Base-by-base conservation (phyloP, 2,329 filamentous ascomycete genomes). In the Phoma sp. region DNA sequence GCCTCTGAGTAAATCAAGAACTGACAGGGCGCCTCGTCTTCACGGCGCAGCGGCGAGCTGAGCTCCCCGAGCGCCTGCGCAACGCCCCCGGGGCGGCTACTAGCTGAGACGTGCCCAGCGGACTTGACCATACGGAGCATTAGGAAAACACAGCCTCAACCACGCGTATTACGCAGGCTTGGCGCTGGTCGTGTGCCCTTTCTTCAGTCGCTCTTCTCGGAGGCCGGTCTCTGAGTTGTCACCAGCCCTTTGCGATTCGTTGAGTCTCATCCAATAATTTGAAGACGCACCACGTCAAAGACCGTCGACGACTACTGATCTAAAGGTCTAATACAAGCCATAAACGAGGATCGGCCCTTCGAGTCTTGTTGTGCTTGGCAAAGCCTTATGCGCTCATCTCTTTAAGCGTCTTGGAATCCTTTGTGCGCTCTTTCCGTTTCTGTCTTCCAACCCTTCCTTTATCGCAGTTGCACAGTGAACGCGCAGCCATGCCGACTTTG, bases 401-500 rank as follows among this genome's bases (percentile, higher is more conserved):
- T 52, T 39, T 61, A 54, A 55, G 49, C 35, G 48, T 43, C 45
- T 51, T 54, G 52, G 49, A 39, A 30, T 30, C 52, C 43, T 50
- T n/a, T 35, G 30, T 48, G 56, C 47, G 41, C 47, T 47, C 47
- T 18, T 48, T 49, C 24, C 46, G 32, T 37, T 52, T 25, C 32
- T 57, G 48, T 53, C 40, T 47, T 45, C 39, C 52, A 30, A 50
- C 37, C 40, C 49, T 47, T 47, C 40, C 41, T 58, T 57, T 27
- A 38, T 32, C 42, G 24, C 55, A 44, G 42, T 38, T 47, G 37
- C 51, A 55, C 24, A 42, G 37, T 32, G 51, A 52, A 22, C 30
- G 42, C n/a, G 54, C 51, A 42, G 55, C 45, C 49, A 74, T 74
- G 71, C 61, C 37, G 52, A 55, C 59, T 18, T 22, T 71, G 29